phyloP scores from a whole-genome alignment of 495 filamentous ascomycete species.

The Hypoxylon lenormandii region DNA sequence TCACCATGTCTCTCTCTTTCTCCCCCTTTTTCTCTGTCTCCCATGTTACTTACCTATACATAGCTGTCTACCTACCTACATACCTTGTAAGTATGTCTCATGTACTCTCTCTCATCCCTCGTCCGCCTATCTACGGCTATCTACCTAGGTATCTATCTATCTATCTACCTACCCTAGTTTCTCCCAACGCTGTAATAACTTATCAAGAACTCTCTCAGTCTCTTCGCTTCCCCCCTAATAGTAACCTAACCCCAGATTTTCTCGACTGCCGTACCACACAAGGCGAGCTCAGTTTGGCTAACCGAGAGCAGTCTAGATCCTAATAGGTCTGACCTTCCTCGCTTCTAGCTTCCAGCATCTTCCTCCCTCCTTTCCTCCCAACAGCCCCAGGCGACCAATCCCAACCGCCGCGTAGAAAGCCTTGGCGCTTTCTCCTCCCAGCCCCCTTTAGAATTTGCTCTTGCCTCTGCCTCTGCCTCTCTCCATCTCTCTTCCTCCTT shows the following conservation, averaged over 20 bases:
- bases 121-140: not conserved
- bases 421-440: slow-evolving; percentile 15
- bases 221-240: not conserved
- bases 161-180: not conserved
- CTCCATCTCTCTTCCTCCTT: slow-evolving; percentile 5
- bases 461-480: too few species aligned
- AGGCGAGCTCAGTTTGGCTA: slow-evolving; percentile 1
- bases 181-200: slow-evolving; percentile 5
- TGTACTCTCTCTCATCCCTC: not conserved
- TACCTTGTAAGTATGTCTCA: slow-evolving; percentile 3
- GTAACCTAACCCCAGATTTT: slow-evolving; percentile 39
- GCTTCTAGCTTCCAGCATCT: slow-evolving; percentile 22
- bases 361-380: too few species aligned
- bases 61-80: slow-evolving; percentile 3
- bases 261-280: slow-evolving; percentile 26
- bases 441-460: too few species aligned
- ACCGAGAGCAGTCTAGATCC: slow-evolving; percentile 40
- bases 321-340: slow-evolving; percentile 17
- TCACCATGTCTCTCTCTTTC: not conserved
- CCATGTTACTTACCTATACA: not conserved
- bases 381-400: slow-evolving; percentile 15
- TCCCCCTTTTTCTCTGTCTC: not conserved
- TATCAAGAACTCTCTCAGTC: not conserved
- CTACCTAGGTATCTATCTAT: too few species aligned
- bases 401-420: not conserved